phyloP scores from a whole-genome alignment of 768 basidiomycete genomes.

The Trametes cubensis region DNA sequence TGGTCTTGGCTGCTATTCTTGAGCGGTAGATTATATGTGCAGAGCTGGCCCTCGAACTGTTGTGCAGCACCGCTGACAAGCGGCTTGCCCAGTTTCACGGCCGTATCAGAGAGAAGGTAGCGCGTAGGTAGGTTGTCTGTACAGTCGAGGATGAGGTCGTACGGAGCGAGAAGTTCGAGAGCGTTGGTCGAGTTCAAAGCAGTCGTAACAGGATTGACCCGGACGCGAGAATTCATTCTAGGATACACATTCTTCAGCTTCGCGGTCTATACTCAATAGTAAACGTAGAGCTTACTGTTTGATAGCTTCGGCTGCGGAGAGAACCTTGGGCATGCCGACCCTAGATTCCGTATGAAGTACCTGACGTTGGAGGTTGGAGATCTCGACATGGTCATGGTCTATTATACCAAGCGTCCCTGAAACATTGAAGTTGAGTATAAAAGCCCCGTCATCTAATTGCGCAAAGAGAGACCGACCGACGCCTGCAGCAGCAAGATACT shows the following conservation, averaged over 20 bases:
- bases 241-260: background rate
- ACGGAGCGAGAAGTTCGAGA: constrained; percentile 55
- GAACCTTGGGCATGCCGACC: constrained; percentile 78
- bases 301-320: constrained; percentile 76
- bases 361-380: constrained; percentile 92
- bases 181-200: constrained; percentile 69
- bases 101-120: constrained; percentile 88
- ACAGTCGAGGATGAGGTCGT: constrained; percentile 87
- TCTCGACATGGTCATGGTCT: constrained; percentile 85
- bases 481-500: constrained; percentile 91
- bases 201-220: constrained; percentile 54
- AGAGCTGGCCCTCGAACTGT: constrained; percentile 80
- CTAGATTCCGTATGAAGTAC: constrained; percentile 78
- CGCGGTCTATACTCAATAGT: too few species aligned
- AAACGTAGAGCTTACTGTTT: constrained; percentile 49
- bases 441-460: background rate
- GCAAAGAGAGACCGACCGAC: constrained; percentile 60
- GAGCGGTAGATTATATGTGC: constrained; percentile 57
- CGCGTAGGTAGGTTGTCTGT: constrained; percentile 93
- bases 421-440: too few species aligned
- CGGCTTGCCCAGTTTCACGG: constrained; percentile 73
- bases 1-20: background rate
- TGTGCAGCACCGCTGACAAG: constrained; percentile 94
- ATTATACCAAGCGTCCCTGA: constrained; percentile 83
- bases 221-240: constrained; percentile 78